Evolutionary conservation across 1,284 basidiomycete species (phyloP).

Genomic region (Phellinidium pouzarii): DNA sequence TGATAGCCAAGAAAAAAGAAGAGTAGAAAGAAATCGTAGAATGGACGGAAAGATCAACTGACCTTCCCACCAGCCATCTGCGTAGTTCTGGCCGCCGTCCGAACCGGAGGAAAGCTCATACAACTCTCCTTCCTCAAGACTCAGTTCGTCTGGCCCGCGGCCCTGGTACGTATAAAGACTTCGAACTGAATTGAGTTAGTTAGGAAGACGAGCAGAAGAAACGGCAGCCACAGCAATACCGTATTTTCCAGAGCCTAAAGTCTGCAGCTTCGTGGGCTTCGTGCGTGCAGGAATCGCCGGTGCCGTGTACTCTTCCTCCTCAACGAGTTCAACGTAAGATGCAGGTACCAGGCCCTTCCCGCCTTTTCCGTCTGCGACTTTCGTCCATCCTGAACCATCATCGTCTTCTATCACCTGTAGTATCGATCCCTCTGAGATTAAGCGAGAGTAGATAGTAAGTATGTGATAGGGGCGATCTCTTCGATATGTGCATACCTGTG

Average conservation of each 20-base stretch:
- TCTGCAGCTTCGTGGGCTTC: conserved; percentile 12
- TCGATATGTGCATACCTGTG: conserved; percentile 35
- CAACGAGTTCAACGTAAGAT: conserved; percentile 54
- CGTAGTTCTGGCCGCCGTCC: conserved; percentile 55
- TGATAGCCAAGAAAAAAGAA: not conserved
- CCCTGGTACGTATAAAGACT: conserved; percentile 66
- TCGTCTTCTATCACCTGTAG: conserved; percentile 67
- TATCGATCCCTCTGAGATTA: conserved; percentile 51
- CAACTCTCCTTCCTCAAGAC: conserved; percentile 51
- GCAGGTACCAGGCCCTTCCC: conserved; percentile 71
- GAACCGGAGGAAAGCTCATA: conserved; percentile 58
- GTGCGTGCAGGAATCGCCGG: conserved; percentile 12
- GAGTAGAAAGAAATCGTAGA: not conserved
- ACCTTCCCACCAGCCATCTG: conserved; percentile 84
- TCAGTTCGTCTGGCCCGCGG: conserved; percentile 64
- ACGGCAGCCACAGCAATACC: conserved; percentile 31
- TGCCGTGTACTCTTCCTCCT: conserved; percentile 19
- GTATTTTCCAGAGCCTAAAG: conserved; percentile 35
- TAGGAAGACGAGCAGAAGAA: not conserved
- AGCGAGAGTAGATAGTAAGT: conserved; percentile 19
- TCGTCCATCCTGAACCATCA: conserved; percentile 83
- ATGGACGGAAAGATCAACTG: conserved; percentile 11
- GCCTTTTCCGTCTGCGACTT: conserved; percentile 52
- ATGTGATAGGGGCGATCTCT: conserved; percentile 15
- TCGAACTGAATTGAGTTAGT: conserved; percentile 43